Percentiles rank a stretch among this genome's conserved stretches.
These are phyloP conservation scores for Sphaerobolus stellatus DNA, from an alignment of 1,284 basidiomycete genomes.

Conservation along the genomic window DNA sequence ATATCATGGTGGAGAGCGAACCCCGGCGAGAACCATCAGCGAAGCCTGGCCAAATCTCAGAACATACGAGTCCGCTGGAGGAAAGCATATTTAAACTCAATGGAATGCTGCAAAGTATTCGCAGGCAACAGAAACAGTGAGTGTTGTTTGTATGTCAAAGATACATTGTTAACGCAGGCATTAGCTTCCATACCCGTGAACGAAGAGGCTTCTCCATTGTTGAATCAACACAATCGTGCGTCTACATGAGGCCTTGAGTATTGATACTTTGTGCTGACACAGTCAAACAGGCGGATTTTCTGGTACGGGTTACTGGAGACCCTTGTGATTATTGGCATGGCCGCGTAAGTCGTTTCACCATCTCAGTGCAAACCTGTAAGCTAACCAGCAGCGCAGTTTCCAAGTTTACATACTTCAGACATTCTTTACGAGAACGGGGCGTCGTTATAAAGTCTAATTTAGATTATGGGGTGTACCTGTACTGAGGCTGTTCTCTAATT, in stretches of 20 bases:
- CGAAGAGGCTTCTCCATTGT: constrained; percentile 80
- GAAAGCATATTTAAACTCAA: constrained; percentile 91
- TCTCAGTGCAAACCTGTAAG: constrained; percentile 7
- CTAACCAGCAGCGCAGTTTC: constrained; percentile 46
- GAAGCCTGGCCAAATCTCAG: constrained; percentile 80
- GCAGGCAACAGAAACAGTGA: constrained; percentile 90
- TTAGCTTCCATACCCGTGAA: constrained; percentile 79
- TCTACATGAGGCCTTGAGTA: constrained; percentile 27
- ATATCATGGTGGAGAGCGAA: constrained; percentile 97
- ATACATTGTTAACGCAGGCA: not conserved
- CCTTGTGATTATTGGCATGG: constrained; percentile 77
- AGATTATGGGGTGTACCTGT: too few relatives aligned
- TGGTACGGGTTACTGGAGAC: constrained; percentile 87
- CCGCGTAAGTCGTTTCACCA: constrained; percentile 53
- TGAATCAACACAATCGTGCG: constrained; percentile 74
- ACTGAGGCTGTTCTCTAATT: too few relatives aligned
- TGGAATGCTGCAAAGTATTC: constrained; percentile 81
- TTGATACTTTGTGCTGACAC: constrained; percentile 26
- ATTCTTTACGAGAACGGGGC: constrained; percentile 87
- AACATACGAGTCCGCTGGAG: constrained; percentile 88
- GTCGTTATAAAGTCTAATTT: constrained; percentile 80
- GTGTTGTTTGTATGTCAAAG: constrained; percentile 26
- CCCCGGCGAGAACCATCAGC: constrained; percentile 80
- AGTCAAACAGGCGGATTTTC: constrained; percentile 67
- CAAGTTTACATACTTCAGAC: constrained; percentile 91